Conservation (phyloP, 2,329 filamentous ascomycete genomes). For the Microdochium trichocladiopsis region DNA sequence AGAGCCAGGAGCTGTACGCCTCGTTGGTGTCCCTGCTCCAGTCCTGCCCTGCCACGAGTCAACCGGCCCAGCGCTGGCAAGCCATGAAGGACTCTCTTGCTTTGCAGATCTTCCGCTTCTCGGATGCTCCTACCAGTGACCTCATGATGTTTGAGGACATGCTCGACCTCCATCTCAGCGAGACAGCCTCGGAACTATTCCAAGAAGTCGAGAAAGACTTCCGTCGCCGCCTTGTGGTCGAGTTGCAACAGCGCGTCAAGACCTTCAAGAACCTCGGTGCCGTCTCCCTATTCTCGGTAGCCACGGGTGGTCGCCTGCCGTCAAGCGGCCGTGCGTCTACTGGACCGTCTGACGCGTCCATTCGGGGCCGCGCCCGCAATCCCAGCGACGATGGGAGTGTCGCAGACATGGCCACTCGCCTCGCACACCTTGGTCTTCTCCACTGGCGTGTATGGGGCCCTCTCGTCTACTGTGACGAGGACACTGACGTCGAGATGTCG, state of each 20-base stretch:
- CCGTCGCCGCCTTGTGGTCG: conserved; percentile 38
- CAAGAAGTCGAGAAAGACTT: conserved; percentile 41
- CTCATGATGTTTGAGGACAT: conserved; percentile 42
- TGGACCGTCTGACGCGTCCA: conserved; percentile 22
- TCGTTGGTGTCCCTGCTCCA: conserved; percentile 49
- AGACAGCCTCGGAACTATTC: conserved; percentile 35
- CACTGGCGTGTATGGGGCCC: conserved; percentile 88
- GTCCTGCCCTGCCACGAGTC: conserved; percentile 34
- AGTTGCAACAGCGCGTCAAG: conserved; percentile 40
- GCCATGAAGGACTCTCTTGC: conserved; percentile 45
- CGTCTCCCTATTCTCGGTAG: conserved; percentile 46
- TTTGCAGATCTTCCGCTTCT: conserved; percentile 51
- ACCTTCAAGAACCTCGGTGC: conserved; percentile 46
- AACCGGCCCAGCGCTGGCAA: conserved; percentile 41
- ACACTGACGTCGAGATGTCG: conserved; percentile 12
- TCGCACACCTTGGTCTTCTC: conserved; percentile 76
- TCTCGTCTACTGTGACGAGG: conserved; percentile 57
- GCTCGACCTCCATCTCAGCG: conserved; percentile 35
- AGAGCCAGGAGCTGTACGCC: conserved; percentile 41
- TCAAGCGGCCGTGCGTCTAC: not conserved
- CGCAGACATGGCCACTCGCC: conserved; percentile 64
- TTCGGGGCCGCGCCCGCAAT: conserved; percentile 29
- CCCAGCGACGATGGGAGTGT: conserved; percentile 46
- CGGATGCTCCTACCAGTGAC: conserved; percentile 39
- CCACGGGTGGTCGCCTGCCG: conserved; percentile 40